Base-by-base conservation (phyloP, 2,329 filamentous ascomycete genomes). In the Xylariomycetidae sp. region DNA sequence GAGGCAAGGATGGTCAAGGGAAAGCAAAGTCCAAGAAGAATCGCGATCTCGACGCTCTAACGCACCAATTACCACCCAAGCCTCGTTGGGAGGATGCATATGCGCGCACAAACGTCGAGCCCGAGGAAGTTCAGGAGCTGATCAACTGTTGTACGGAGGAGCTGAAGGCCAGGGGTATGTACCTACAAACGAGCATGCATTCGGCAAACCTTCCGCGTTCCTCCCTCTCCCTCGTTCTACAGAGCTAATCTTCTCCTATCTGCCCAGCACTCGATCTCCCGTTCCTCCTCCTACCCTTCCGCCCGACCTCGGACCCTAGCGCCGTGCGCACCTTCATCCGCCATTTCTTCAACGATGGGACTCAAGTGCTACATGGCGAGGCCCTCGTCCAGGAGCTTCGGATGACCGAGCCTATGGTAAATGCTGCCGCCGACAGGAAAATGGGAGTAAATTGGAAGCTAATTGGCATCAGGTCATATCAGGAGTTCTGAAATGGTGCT, bases 401-500 rank as follows among this genome's bases (percentile, higher is more conserved):
- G 43, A 80, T 98, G 67, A 87, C 85, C 16, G 90, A 96, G 62
- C 88, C 90, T 38, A 88, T 95, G 83, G 90, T 96, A 72, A 46
- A 78, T 51, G 41, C n/a, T n/a, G n/a, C n/a, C n/a, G n/a, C n/a
- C n/a, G n/a, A n/a, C n/a, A n/a, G n/a, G n/a, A n/a, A n/a, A n/a
- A n/a, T n/a, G n/a, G n/a, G n/a, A n/a, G n/a, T n/a, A n/a, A 31
- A 23, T 33, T 20, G 46, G 14, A 27, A 16, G 30, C 50, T 61
- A 51, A 62, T 32, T 31, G 30, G 14, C 28, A 16, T 20, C 15
- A 95, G 88, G 88, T 94, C 36, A 76, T 98, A 34, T 89, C 88
- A 45, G 92, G 89, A 51, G 88, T 96, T 26, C 72, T 92, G 45
- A 98, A 97, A 69, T 98, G 92, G 92, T 97, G 90, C 62, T 98